These are phyloP conservation scores for Candida albicans DNA, from an alignment of 1,139 yeast genomes.

Conservation along the genomic window DNA sequence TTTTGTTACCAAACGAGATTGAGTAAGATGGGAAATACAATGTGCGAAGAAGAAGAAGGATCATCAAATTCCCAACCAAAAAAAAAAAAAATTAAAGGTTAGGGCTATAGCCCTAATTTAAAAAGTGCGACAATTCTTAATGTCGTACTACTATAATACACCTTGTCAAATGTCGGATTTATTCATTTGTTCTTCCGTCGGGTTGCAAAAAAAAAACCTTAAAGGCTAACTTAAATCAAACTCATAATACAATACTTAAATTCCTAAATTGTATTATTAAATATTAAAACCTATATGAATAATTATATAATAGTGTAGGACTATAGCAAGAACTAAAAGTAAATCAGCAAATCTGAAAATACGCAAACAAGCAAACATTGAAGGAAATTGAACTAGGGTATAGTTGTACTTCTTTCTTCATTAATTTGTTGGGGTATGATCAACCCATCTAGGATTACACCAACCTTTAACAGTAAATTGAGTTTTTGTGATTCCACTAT, in stretches of 20 bases:
- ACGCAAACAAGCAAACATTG: too few species aligned
- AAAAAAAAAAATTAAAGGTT: slow-evolving; percentile 1
- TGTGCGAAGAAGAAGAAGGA: background rate
- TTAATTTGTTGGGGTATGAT: slow-evolving; percentile 7
- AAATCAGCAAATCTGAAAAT: too few species aligned
- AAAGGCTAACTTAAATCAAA: too few species aligned
- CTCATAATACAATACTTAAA: too few species aligned
- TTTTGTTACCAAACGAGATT: background rate
- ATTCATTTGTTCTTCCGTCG: too few species aligned
- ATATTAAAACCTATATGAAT: too few species aligned
- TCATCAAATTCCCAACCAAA: background rate
- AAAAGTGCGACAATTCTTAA: background rate
- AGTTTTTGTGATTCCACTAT: slow-evolving; percentile 36
- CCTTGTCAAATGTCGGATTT: background rate
- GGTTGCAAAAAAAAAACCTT: too few species aligned
- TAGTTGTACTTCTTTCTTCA: background rate
- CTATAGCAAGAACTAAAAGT: too few species aligned
- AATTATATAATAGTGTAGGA: too few species aligned
- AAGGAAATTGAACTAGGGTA: too few species aligned
- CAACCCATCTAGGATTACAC: slow-evolving; percentile 50
- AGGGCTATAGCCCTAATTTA: slow-evolving; percentile 3
- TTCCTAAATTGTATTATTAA: too few species aligned
- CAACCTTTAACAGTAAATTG: slow-evolving; percentile 58
- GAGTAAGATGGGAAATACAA: background rate
- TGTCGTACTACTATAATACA: background rate